Evolutionary conservation across 305 asterid species (phyloP).

Genomic region (Striga hermonthica): DNA sequence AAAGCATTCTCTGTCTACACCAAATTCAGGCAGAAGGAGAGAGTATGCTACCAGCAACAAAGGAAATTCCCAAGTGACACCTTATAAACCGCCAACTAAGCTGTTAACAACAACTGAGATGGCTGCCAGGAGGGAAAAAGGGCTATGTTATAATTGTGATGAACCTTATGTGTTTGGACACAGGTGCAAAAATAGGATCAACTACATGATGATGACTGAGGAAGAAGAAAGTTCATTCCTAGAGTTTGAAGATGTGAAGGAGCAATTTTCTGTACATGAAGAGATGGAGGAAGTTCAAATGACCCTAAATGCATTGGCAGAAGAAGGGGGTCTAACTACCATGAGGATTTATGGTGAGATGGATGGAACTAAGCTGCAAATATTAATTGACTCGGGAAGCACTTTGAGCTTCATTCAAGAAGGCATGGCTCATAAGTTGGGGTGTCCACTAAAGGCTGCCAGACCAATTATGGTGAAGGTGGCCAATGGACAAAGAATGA

Average conservation of each 20-base stretch:
- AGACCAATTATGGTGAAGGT: neutral
- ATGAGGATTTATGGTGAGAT: neutral
- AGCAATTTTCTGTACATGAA: no score
- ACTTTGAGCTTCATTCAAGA: neutral
- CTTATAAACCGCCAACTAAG: neutral
- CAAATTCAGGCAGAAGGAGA: neutral
- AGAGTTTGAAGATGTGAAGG: neutral
- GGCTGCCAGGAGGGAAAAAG: neutral
- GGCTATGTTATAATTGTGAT: neutral
- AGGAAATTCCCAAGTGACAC: neutral
- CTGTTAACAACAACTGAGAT: neutral
- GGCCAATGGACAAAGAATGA: neutral
- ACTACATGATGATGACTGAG: neutral
- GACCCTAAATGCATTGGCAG: no score
- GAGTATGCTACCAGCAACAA: neutral
- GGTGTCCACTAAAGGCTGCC: neutral
- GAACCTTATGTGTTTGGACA: neutral
- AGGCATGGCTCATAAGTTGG: neutral
- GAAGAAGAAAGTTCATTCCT: neutral
- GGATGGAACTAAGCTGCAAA: neutral
- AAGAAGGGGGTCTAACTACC: no score
- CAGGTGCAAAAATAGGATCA: neutral
- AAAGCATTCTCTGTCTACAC: neutral
- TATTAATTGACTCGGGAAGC: neutral
- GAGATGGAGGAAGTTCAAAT: neutral